Evolutionary conservation across 2,329 filamentous ascomycete genomes (phyloP), one percentile per base, ranked within the genome.

Genomic region (Colletotrichum kahawae): DNA sequence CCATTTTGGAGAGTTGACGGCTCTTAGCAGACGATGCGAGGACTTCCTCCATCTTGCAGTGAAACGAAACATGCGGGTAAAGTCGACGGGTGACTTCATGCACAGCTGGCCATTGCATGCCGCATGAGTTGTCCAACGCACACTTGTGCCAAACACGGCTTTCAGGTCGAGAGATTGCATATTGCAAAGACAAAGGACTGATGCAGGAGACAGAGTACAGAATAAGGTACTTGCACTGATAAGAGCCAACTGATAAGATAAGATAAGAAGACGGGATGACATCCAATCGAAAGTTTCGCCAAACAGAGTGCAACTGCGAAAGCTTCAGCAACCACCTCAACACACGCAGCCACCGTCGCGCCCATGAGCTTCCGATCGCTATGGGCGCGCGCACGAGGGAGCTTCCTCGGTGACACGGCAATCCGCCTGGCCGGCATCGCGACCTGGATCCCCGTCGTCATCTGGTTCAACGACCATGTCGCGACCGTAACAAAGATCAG

Each of bases 391-490:
- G 75, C 63, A 65, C 67, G 70, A 63, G 54, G 67, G n/a, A 67
- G 67, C 1, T 85, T 84, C 70, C 48, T 80, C n/a, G 78, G 82
- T 18, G 81, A 81, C 57, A 74, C 70, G 33, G 43, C 76, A 7
- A 48, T 74, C 34, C 73, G 67, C 18, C 74, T 77, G n/a, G n/a
- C 92, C 77, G 86, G 87, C 64, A 85, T 92, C 75, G 88, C 88
- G 67, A 89, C 90, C 29, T 93, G 92, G 90, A 82, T 93, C 29
- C 92, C 92, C 1, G 88, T 91, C 16, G 84, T 91, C 64, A 88
- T 92, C 73, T 90, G 90, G 82, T 88, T 93, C 84, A 91, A 93
- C 79, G 85, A 89, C 38, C 87, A 92, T 79, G 88, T 94, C 48
- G 90, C 88, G 27, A 90, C 92, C 77, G 76, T 92, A 59, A 89